phyloP scores from a whole-genome alignment of 441 rosid genomes.

The Jatropha multifida region DNA sequence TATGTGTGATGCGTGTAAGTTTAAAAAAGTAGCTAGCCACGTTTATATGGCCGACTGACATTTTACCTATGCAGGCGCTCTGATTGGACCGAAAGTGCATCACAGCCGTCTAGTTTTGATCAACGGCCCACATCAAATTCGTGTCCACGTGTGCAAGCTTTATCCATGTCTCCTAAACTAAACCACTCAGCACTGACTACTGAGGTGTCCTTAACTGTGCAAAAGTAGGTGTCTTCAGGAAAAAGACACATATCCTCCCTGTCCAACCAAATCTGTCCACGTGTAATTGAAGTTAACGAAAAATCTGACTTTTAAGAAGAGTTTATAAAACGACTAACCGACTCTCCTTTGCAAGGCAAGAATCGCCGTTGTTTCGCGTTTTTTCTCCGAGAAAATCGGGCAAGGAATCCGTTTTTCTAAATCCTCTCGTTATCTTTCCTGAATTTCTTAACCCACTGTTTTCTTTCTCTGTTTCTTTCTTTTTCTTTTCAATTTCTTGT shows the following conservation, averaged over 20 bases:
- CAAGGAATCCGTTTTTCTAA: not conserved
- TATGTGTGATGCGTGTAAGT: too few species aligned
- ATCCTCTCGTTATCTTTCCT: not conserved
- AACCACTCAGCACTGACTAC: not conserved
- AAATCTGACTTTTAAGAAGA: not conserved
- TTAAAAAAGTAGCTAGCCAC: not conserved
- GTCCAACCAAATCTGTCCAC: not conserved
- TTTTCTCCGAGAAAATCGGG: not conserved
- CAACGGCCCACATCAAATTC: not conserved
- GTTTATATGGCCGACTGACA: not conserved
- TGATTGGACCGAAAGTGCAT: not conserved
- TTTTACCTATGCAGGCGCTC: too few species aligned
- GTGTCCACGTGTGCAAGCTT: not conserved
- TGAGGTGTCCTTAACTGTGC: not conserved
- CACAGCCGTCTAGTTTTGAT: not conserved
- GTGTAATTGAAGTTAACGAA: not conserved
- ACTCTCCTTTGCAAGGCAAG: not conserved
- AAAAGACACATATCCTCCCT: not conserved
- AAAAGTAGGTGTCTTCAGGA: not conserved
- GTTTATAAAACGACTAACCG: not conserved
- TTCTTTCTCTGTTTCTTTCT: not conserved
- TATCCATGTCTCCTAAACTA: not conserved
- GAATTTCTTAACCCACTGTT: not conserved
- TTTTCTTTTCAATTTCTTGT: not conserved
- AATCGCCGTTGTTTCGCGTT: not conserved